Percentiles rank a stretch among this genome's conserved stretches.
phyloP scores from a whole-genome alignment of 768 basidiomycete species.

The Xerocomus brunneocitrinus region DNA sequence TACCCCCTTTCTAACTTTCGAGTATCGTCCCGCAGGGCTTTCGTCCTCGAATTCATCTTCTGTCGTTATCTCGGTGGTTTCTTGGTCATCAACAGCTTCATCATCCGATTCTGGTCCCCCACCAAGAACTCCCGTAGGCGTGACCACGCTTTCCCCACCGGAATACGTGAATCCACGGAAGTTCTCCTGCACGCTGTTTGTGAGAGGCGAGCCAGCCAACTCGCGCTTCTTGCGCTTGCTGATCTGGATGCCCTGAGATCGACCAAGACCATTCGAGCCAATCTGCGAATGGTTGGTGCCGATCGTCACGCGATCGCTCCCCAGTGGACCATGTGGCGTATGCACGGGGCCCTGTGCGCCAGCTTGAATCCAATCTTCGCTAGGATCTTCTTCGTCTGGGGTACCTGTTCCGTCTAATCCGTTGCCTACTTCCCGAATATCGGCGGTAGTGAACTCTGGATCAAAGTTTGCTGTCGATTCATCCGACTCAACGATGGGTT shows the following conservation, averaged over 20 bases:
- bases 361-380: conserved; percentile 50
- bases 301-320: conserved; percentile 43
- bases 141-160: conserved; percentile 63
- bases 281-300: conserved; percentile 9
- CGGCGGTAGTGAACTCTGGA: conserved; percentile 93
- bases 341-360: conserved; percentile 37
- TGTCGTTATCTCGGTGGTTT: conserved; percentile 46
- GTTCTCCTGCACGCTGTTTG: conserved; percentile 92
- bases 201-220: conserved; percentile 63
- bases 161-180: conserved; percentile 93
- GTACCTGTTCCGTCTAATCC: conserved; percentile 42
- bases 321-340: conserved; percentile 75
- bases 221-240: conserved; percentile 42
- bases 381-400: conserved; percentile 61
- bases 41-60: conserved; percentile 77
- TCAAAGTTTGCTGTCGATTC: conserved; percentile 98
- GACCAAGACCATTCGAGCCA: conserved; percentile 17
- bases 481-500: conserved; percentile 95
- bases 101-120: conserved; percentile 31
- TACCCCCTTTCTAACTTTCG: conserved; percentile 47
- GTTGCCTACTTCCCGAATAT: conserved; percentile 68
- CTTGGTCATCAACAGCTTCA: conserved; percentile 48
- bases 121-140: conserved; percentile 39
- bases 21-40: conserved; percentile 66
- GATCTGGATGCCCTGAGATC: conserved; percentile 46